Conservation (phyloP, 495 filamentous ascomycete genomes). For the Annulohypoxylon maeteangense region DNA sequence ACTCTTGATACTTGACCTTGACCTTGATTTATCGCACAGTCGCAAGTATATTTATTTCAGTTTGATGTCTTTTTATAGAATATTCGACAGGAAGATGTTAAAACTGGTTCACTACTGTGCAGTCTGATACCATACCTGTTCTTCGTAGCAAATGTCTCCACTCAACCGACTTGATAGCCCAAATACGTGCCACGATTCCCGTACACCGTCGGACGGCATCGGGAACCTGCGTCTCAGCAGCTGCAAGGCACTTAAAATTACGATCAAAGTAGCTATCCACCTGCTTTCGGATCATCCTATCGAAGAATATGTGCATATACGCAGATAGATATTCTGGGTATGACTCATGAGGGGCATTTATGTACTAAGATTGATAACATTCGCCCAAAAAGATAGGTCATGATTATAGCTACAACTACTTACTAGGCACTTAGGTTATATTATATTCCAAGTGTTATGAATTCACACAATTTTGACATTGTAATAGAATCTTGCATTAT, state of each 20-base stretch:
- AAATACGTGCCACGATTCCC: slow-evolving; percentile 14
- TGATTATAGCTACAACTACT: neutral
- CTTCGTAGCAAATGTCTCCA: neutral
- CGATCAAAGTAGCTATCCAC: slow-evolving; percentile 16
- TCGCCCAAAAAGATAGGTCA: neutral
- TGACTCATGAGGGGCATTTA: neutral
- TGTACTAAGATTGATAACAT: neutral
- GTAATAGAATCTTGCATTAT: slow-evolving; percentile 29
- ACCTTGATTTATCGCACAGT: neutral
- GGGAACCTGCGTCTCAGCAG: slow-evolving; percentile 39
- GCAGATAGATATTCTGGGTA: neutral
- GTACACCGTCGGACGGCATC: slow-evolving; percentile 38
- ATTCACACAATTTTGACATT: slow-evolving; percentile 19
- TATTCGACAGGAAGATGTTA: neutral
- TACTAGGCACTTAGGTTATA: neutral
- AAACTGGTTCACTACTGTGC: neutral
- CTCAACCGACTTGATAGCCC: neutral
- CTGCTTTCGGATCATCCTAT: neutral
- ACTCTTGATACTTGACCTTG: neutral
- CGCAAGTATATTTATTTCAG: neutral
- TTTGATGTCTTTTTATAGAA: neutral
- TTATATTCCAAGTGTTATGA: slow-evolving; percentile 3
- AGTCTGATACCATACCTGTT: neutral
- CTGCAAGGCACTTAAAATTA: slow-evolving; percentile 41
- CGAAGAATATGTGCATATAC: neutral